Evolutionary conservation across 2,329 filamentous ascomycete species (phyloP).

Genomic region (Talaromyces verruculosus): DNA sequence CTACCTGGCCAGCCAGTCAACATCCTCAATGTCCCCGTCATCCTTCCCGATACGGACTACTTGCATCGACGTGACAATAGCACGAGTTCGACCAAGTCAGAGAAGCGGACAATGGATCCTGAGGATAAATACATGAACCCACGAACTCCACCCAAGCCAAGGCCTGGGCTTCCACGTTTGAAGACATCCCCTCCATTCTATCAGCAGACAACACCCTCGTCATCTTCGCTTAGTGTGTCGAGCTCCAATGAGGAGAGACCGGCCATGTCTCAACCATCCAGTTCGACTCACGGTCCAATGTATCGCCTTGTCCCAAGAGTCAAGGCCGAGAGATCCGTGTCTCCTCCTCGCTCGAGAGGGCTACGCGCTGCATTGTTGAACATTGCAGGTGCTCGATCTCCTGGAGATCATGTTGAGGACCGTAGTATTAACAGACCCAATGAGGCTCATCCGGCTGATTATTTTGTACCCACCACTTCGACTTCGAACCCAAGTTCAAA

Average conservation of each 20-base stretch:
- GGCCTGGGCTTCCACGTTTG: conserved; percentile 40
- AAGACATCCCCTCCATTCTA: conserved; percentile 45
- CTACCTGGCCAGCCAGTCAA: conserved; percentile 88
- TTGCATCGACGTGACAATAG: conserved; percentile 64
- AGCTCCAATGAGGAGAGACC: conserved; percentile 30
- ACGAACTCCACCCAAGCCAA: conserved; percentile 56
- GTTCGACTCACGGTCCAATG: conserved; percentile 27
- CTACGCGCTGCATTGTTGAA: conserved; percentile 41
- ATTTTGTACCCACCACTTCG: background rate
- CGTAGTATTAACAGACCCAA: conserved; percentile 17
- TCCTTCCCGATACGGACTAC: conserved; percentile 51
- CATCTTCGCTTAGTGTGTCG: conserved; percentile 31
- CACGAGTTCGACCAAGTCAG: conserved; percentile 58
- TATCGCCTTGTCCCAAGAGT: conserved; percentile 28
- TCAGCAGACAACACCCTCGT: conserved; percentile 28
- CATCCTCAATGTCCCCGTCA: conserved; percentile 74
- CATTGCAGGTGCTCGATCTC: conserved; percentile 31
- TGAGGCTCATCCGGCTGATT: background rate
- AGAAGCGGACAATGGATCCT: conserved; percentile 75
- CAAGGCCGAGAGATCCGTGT: conserved; percentile 39
- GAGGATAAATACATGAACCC: conserved; percentile 72
- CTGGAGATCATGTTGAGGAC: conserved; percentile 20
- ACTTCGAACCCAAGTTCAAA: conserved; percentile 21
- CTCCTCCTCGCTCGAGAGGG: conserved; percentile 38
- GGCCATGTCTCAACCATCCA: conserved; percentile 39